Evolutionary conservation across 345 rosid genomes (phyloP), one percentile per base, ranked within the genome.

Genomic region (Populus deltoides): DNA sequence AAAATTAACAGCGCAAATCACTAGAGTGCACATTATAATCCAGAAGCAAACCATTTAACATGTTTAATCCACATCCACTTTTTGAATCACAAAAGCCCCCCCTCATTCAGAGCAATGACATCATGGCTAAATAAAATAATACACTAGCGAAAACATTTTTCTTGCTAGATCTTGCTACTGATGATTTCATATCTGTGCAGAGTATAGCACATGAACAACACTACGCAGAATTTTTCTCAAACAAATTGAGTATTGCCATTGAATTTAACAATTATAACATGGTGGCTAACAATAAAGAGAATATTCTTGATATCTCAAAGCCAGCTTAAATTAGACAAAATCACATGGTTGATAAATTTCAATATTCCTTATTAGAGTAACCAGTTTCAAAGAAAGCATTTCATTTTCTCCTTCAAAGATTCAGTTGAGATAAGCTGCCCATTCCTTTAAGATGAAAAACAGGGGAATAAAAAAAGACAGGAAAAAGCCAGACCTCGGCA

Each of bases 401-500:
- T 9, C 16, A 9, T 59, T n/a, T n/a, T 57, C 62, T 57, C 62
- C 62, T 22, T 9, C 62, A 57, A n/a, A 57, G 25, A 57, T 57
- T 3, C 4, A 12, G 29, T 59, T 59, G 27, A 59, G 65, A 59
- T 1, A 59, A 9, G 65, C 65, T 59, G 8, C 25, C n/a, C 65
- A 24, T 9, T 59, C 11, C 6, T 25, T 59, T 17, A 38, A 61
- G 38, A 6, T 9, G 80, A 43, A 65, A 11, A 53, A 33, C 27
- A 45, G 36, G 70, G 59, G 39, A 35, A 70, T 5, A 27, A 47
- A 75, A n/a, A 43, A 45, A 66, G n/a, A 11, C 45, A 70, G 62
- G n/a, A 25, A 75, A 33, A 79, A 86, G 68, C 73, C 81, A 76
- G 72, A 90, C 99, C 98, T 93, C 98, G 3, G 98, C 86, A 24